A percentile compares a stretch with the other conserved stretches of the same genome.
Evolutionary conservation across 2,329 filamentous ascomycete species (phyloP).

Genomic region (Calonectria leucothoes): DNA sequence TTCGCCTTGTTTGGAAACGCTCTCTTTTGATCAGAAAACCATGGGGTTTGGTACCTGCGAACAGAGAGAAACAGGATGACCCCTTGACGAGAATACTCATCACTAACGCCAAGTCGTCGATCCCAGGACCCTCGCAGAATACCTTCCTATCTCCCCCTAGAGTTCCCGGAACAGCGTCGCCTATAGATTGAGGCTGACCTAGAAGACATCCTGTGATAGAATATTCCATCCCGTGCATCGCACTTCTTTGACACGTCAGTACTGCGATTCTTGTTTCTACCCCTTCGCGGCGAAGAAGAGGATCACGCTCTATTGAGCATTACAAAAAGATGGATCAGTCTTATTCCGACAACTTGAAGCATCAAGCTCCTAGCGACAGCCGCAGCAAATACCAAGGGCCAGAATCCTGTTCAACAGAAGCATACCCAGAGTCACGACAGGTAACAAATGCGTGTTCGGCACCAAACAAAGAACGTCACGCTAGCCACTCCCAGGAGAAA

Average conservation of each 20-base stretch:
- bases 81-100: background rate
- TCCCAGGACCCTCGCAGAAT: background rate
- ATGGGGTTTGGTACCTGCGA: background rate
- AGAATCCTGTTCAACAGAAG: background rate
- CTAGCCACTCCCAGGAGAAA: background rate
- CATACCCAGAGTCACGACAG: background rate
- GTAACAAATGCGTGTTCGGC: background rate
- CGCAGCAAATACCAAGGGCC: background rate
- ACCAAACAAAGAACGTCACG: background rate
- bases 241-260: background rate
- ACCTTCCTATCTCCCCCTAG: background rate
- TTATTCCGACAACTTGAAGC: background rate
- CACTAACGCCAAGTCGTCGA: background rate
- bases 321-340: background rate
- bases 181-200: background rate
- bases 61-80: background rate
- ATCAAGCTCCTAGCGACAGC: background rate
- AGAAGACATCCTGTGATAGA: background rate
- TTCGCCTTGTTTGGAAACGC: background rate
- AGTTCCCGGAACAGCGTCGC: background rate
- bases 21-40: background rate
- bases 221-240: background rate
- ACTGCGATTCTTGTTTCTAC: background rate
- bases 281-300: background rate
- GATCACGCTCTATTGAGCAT: background rate